Evolutionary conservation across 176 grass and related monocot species (phyloP), one percentile per base, ranked within the genome.

Genomic region (Hyparrhenia diplandra): DNA sequence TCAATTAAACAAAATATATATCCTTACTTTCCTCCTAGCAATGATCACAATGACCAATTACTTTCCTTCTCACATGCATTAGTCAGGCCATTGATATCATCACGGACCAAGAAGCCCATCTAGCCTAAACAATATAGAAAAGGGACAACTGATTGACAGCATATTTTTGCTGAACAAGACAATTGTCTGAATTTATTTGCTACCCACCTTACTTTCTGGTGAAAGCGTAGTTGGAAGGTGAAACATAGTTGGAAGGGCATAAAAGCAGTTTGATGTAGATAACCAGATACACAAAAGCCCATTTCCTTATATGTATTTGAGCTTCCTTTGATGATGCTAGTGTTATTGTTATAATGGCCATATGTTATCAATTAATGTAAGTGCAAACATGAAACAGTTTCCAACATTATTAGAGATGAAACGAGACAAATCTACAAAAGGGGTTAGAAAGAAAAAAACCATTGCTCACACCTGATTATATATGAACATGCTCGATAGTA

Each of bases 401-500:
- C 5, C 45, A 74, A 45, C 59, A 74, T 46, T 62, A 46, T 69
- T 47, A 36, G 11, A 5, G 30, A 8, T 17, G 59, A 78, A 85
- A 28, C 20, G 51, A 70, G 30, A 12, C 16, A 62, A 57, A 16
- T 20, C 41, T 35, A 13, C 14, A 72, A 71, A 20, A 21, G n/a
- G 31, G 63, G 17, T 5, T 46, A 32, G 36, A 14, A 46, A 46
- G n/a, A 60, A 69, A 67, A 21, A 85, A 55, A 57, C 14, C 35
- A 55, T 73, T 45, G 41, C 21, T 37, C 45, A 28, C 76, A 98
- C 96, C 96, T 95, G 92, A 68, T 99, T 99, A 89, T 95, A 99
- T 67, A 99, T 88, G 82, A 99, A 99, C 96, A 99, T 93, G 85
- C 96, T 99, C 67, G 96, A 99, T 46, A 99, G 87, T 28, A 95